phyloP scores from a whole-genome alignment of 345 rosid genomes.

The Noccaea bulbosa region DNA sequence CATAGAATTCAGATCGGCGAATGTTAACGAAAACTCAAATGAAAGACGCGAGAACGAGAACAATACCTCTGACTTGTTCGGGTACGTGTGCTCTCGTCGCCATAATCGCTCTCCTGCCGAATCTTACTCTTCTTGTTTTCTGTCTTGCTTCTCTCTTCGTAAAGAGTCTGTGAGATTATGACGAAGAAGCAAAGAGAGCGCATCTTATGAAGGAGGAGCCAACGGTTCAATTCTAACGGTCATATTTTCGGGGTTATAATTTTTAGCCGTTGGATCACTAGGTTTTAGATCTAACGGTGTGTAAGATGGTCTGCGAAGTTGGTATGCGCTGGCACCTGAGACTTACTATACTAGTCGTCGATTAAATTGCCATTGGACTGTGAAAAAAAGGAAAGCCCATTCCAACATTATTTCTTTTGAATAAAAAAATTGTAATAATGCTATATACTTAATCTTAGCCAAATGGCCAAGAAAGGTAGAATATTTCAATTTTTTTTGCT shows the following conservation, averaged over 20 bases:
- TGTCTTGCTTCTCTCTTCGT: slow-evolving; percentile 21
- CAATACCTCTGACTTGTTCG: slow-evolving; percentile 42
- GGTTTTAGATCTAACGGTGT: slow-evolving; percentile 30
- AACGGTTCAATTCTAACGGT: slow-evolving; percentile 47
- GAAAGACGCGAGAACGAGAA: not conserved
- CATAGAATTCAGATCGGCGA: not conserved
- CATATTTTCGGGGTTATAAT: slow-evolving; percentile 25
- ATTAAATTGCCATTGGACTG: slow-evolving; percentile 33
- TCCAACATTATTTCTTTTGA: not conserved
- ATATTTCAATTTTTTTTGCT: not conserved
- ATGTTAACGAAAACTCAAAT: not conserved
- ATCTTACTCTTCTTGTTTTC: slow-evolving; percentile 22
- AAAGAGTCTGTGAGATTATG: slow-evolving; percentile 35
- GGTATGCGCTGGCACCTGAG: slow-evolving; percentile 33
- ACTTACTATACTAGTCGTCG: not conserved
- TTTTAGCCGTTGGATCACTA: slow-evolving; percentile 33
- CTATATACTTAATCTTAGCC: slow-evolving; percentile 8
- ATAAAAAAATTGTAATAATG: not conserved
- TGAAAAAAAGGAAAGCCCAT: slow-evolving; percentile 26
- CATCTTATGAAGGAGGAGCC: slow-evolving; percentile 43
- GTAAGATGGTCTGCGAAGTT: slow-evolving; percentile 4
- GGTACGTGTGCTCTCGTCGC: slow-evolving; percentile 45
- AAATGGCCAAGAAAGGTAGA: slow-evolving; percentile 2
- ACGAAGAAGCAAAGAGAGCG: slow-evolving; percentile 21
- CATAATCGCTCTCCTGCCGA: slow-evolving; percentile 22